These are phyloP conservation scores for Symbiodinium natans DNA, from an alignment of 73 alveolate genomes.

Conservation along the genomic window DNA sequence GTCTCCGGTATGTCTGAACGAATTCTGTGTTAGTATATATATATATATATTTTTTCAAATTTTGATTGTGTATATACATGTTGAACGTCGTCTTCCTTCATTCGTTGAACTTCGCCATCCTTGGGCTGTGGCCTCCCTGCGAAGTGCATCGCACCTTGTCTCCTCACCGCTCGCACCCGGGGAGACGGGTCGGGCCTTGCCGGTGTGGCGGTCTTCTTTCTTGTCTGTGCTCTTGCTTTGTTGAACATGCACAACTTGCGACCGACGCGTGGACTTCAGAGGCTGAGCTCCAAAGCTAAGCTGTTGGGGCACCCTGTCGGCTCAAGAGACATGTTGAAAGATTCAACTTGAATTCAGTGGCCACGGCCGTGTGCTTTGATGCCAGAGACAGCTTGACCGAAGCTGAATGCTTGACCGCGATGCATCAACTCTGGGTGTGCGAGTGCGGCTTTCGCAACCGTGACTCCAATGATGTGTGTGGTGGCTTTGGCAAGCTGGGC, in stretches of 20 bases:
- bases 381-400: not conserved
- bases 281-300: too few species aligned
- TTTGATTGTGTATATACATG: too few species aligned
- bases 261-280: too few species aligned
- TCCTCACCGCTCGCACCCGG: too few species aligned
- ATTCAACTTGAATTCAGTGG: not conserved
- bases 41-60: not conserved
- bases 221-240: too few species aligned
- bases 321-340: not conserved
- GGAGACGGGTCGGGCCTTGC: too few species aligned
- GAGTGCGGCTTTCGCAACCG: conserved; percentile 67
- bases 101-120: not conserved
- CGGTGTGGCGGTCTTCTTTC: too few species aligned
- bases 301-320: too few species aligned
- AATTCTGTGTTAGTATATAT: not conserved
- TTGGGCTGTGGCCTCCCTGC: too few species aligned
- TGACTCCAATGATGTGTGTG: conserved; percentile 42
- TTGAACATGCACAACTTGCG: too few species aligned
- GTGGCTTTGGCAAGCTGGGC: conserved; percentile 64
- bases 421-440: conserved; percentile 7
- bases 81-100: not conserved
- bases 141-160: too few species aligned
- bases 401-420: not conserved
- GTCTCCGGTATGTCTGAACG: too few species aligned
- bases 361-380: not conserved